Base-by-base conservation (phyloP, 345 rosid genomes). In the Tarenaya hassleriana region DNA sequence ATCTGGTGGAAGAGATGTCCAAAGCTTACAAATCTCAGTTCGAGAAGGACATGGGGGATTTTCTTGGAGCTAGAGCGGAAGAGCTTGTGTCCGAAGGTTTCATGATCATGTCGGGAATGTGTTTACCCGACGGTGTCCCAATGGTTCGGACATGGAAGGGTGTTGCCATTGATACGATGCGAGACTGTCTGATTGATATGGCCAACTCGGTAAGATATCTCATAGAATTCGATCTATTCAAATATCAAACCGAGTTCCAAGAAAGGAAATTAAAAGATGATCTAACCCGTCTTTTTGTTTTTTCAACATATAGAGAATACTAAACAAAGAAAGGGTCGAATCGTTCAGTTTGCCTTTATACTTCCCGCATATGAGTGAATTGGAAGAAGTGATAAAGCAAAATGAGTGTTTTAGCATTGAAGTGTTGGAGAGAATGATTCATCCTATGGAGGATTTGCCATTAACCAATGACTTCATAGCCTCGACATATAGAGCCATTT, bases 401-500 rank as follows among this genome's bases (percentile, higher is more conserved):
- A 55, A 55, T 31, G 37, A 38, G 34, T 12, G 50, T 45, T 66
- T 66, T 12, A 56, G 11, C 7, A 47, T 70, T 9, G 71, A 65
- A 41, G 51, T 13, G 46, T 34, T 70, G 61, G 52, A 60, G 24
- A n/a, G 5, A 2, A 5, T 41, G 12, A 19, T 1, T 7, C 37
- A 27, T 49, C 58, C 42, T 8, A 12, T 20, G 44, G 57, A 52
- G 16, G 34, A 9, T 52, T 37, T 1, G 14, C 64, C 60, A 0
- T 14, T 27, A 4, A 10, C 40, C 32, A 69, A 69, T 34, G 51
- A 69, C 33, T 73, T 73, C 58, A 58, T 52, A 2, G 39, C 10
- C 8, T 39, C 46, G 9, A 19, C 6, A 19, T 52, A 13, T 38
- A 8, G 46, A 52, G 34, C 46, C 1, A 13, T 39, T 37, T 10